Evolutionary conservation across 345 rosid genomes (phyloP), one percentile per base, ranked within the genome.

Genomic region (Euclidium syriacum): DNA sequence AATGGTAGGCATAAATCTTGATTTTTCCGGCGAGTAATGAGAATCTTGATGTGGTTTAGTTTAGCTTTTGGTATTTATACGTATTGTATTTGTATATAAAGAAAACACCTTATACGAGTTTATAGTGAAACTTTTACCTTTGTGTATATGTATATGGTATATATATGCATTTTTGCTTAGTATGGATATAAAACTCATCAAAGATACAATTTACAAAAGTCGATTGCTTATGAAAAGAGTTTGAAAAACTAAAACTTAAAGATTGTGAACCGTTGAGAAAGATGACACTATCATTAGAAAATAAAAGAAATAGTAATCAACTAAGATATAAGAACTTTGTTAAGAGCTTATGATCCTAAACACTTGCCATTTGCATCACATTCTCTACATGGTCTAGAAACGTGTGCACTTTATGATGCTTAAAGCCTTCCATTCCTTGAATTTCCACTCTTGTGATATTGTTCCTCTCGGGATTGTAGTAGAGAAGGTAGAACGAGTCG

Each of bases 1-100:
- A 91, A 91, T 62, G 98, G 96, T 62, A 52, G 87, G 65, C 94
- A 84, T 2, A 74, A 52, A 49, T 64, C 64, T 58, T 84, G 63
- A 61, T 22, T 61, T n/a, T 24, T 49, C 2, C 7, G 15, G 19
- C 4, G 0, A 12, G 46, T 36, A 32, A 47, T 5, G n/a, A 15
- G 26, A 30, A 18, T 42, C 73, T n/a, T 9, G 62, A 18, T 69
- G n/a, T n/a, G n/a, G n/a, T n/a, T n/a, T n/a, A n/a, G n/a, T n/a
- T n/a, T n/a, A n/a, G n/a, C n/a, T n/a, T n/a, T n/a, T n/a, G n/a
- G n/a, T n/a, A n/a, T n/a, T n/a, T n/a, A 6, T 29, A 29, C 29
- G 1, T 71, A 33, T n/a, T n/a, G n/a, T n/a, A n/a, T n/a, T 63
- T 53, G 51, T 70, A 54, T 70, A 70, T 68, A 62, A 29, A n/a